phyloP scores from a whole-genome alignment of 257 asterid species.

The Misopates orontium region DNA sequence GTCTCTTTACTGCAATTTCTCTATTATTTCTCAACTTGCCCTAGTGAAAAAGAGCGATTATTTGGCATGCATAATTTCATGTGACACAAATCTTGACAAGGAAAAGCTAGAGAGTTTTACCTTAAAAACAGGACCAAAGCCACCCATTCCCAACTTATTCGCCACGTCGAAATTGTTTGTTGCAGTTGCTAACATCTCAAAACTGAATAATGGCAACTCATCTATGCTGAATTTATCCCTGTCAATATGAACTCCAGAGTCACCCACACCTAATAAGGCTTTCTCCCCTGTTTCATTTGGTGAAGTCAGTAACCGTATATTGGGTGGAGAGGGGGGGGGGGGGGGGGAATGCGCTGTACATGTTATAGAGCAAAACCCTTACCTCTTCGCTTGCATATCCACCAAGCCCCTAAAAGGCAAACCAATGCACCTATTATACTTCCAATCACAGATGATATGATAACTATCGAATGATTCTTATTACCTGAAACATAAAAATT shows the following conservation, averaged over 20 bases:
- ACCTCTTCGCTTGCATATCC: constrained; percentile 5
- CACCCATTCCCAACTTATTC: constrained; percentile 29
- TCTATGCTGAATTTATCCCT: neutral
- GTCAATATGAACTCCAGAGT: neutral
- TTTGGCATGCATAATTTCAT: too few species aligned
- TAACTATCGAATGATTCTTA: neutral
- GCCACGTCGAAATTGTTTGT: constrained; percentile 14
- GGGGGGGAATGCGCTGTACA: too few species aligned
- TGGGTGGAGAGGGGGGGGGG: too few species aligned
- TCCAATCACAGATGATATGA: neutral
- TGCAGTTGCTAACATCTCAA: constrained; percentile 14
- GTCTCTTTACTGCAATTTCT: constrained; percentile 42
- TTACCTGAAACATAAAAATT: neutral
- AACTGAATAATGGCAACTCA: constrained; percentile 19
- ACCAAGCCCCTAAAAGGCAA: constrained; percentile 21
- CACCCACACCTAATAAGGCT: neutral
- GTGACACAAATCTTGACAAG: too few species aligned
- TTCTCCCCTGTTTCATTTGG: neutral
- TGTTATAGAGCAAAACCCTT: neutral
- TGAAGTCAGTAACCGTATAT: neutral
- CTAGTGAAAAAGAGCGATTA: constrained; percentile 8
- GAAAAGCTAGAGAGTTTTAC: neutral
- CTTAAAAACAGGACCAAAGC: constrained; percentile 28
- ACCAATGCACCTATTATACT: neutral
- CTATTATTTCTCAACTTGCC: constrained; percentile 33